phyloP scores from a whole-genome alignment of 257 asterid genomes.

The Knoxia roxburghii region DNA sequence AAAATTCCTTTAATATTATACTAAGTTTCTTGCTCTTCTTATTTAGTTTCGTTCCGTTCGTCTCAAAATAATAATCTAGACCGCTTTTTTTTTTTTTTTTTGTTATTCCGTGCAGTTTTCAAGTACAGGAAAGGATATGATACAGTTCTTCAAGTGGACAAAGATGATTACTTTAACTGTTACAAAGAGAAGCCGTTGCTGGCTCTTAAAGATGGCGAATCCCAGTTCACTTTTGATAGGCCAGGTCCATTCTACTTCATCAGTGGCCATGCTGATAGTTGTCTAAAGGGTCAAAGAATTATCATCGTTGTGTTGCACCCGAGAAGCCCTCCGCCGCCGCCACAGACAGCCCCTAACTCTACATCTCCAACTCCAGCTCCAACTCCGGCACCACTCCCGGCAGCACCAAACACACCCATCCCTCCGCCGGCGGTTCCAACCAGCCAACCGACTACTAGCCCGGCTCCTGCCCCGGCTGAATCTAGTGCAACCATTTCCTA shows the following conservation, averaged over 20 bases:
- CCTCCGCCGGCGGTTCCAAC: slow-evolving; percentile 16
- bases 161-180: slow-evolving; percentile 38
- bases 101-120: slow-evolving; percentile 33
- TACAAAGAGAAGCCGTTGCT: slow-evolving; percentile 34
- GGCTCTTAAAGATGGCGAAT: slow-evolving; percentile 38
- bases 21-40: neutral
- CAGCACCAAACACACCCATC: neutral
- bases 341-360: no score
- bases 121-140: slow-evolving; percentile 41
- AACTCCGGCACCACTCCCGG: slow-evolving; percentile 6
- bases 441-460: no score
- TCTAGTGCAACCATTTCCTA: neutral
- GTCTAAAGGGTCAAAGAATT: slow-evolving; percentile 59
- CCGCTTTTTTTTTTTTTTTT: no score
- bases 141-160: slow-evolving; percentile 53
- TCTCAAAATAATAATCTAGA: no score
- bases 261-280: slow-evolving; percentile 37
- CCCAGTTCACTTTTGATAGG: slow-evolving; percentile 39
- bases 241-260: slow-evolving; percentile 62
- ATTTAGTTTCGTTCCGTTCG: neutral
- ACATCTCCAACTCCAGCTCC: slow-evolving; percentile 8
- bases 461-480: slow-evolving; percentile 5
- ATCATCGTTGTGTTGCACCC: slow-evolving; percentile 43
- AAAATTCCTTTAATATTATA: neutral
- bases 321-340: slow-evolving; percentile 14